Conservation (phyloP, 768 basidiomycete genomes). For the Russula brevipes region DNA sequence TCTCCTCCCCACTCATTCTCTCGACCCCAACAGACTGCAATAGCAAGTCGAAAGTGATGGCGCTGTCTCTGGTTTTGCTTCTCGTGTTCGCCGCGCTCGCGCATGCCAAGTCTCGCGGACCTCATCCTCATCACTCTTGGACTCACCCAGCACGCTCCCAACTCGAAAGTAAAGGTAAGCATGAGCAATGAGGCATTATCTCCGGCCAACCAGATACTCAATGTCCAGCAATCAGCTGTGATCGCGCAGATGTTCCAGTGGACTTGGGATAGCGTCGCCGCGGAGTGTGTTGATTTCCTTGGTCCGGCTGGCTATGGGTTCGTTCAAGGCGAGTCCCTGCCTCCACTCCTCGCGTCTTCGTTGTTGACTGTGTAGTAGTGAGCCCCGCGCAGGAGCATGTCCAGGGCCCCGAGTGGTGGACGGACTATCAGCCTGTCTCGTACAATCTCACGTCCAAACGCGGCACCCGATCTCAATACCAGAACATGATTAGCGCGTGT, state of each 20-base stretch:
- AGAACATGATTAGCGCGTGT: slow-evolving; percentile 38
- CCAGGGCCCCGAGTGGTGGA: slow-evolving; percentile 62
- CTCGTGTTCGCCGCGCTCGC: background rate
- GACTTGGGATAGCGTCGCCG: slow-evolving; percentile 49
- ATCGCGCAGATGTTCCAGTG: slow-evolving; percentile 73
- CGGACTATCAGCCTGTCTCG: slow-evolving; percentile 66
- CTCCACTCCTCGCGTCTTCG: background rate
- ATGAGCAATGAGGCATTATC: too few relatives aligned
- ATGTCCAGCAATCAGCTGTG: slow-evolving; percentile 32
- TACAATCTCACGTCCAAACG: slow-evolving; percentile 63
- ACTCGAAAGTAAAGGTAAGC: background rate
- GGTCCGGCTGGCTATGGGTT: slow-evolving; percentile 60
- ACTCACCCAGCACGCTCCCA: background rate
- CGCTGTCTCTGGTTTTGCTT: background rate
- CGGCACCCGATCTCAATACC: slow-evolving; percentile 50
- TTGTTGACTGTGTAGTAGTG: slow-evolving; percentile 25
- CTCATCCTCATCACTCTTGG: background rate
- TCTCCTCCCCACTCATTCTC: background rate
- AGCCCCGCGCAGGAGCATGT: slow-evolving; percentile 58
- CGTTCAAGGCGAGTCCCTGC: slow-evolving; percentile 47
- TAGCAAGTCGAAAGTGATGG: background rate
- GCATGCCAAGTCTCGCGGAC: background rate
- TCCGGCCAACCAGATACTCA: background rate
- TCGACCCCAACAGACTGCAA: background rate
- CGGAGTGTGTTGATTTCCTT: slow-evolving; percentile 60